Conservation (phyloP, 129 eudicot genomes). For the Silybum marianum region DNA sequence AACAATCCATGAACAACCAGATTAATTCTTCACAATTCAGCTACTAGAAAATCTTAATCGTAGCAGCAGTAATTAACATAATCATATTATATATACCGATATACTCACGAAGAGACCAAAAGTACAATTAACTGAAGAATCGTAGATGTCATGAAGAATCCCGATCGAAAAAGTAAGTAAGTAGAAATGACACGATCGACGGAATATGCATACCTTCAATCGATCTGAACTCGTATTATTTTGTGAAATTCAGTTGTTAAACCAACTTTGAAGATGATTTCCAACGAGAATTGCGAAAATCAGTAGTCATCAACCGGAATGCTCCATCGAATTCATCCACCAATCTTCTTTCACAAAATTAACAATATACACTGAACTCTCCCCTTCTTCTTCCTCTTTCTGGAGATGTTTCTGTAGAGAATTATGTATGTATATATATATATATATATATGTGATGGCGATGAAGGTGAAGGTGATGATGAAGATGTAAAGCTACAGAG, state of each 20-base stretch:
- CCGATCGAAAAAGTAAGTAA: conserved; percentile 13
- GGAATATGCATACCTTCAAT: conserved; percentile 14
- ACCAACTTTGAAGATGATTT: conserved; percentile 24
- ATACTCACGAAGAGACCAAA: neutral
- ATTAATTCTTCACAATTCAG: conserved; percentile 2
- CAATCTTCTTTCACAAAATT: neutral
- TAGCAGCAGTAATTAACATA: too few species aligned
- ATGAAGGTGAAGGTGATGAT: conserved; percentile 27
- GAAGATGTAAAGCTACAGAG: conserved; percentile 25
- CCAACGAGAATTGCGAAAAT: conserved; percentile 2
- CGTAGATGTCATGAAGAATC: neutral
- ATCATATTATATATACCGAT: too few species aligned
- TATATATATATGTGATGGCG: conserved; percentile 23
- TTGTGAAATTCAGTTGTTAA: conserved; percentile 26
- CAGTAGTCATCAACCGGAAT: conserved; percentile 4
- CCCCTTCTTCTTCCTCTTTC: neutral
- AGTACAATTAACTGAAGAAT: neutral
- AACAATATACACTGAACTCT: neutral
- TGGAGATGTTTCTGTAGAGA: too few species aligned
- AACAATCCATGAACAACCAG: neutral
- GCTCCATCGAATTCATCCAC: conserved; percentile 16
- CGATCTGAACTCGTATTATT: conserved; percentile 7
- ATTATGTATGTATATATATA: conserved; percentile 18
- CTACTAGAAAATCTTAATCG: neutral
- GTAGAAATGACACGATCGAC: conserved; percentile 14